phyloP scores from a whole-genome alignment of 306 rosid genomes.

The Corylus avellana region DNA sequence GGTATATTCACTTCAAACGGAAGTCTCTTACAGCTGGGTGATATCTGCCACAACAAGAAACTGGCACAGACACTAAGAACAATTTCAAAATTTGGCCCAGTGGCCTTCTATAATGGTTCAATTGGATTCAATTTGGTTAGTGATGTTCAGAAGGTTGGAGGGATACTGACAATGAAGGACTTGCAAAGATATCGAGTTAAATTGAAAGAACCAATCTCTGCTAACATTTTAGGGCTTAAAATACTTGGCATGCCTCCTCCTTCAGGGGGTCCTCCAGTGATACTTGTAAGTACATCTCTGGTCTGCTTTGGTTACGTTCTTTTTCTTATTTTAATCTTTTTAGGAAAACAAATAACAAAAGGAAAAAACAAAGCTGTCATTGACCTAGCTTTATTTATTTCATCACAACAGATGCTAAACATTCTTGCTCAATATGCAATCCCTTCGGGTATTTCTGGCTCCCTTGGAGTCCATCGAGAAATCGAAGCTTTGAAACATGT shows the following conservation, averaged over 20 bases:
- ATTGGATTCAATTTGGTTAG: constrained; percentile 58
- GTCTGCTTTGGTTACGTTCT: background rate
- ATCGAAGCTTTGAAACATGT: constrained; percentile 83
- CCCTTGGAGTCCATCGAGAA: constrained; percentile 71
- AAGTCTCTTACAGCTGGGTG: constrained; percentile 54
- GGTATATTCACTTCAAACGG: constrained; percentile 67
- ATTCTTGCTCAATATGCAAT: constrained; percentile 62
- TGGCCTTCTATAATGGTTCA: constrained; percentile 57
- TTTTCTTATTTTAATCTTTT: background rate
- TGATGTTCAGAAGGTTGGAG: constrained; percentile 72
- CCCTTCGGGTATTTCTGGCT: constrained; percentile 61
- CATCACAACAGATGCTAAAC: constrained; percentile 63
- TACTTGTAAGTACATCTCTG: constrained; percentile 55
- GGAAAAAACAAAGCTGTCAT: background rate
- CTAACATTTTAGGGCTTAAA: constrained; percentile 48
- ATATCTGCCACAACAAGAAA: constrained; percentile 49
- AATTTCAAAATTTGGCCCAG: constrained; percentile 54
- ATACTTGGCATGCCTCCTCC: constrained; percentile 85
- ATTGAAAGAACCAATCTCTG: constrained; percentile 46
- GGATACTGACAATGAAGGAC: constrained; percentile 60
- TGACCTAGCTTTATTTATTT: constrained; percentile 22
- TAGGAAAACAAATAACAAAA: background rate
- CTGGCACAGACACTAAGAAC: constrained; percentile 52
- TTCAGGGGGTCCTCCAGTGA: constrained; percentile 81
- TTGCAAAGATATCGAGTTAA: constrained; percentile 53